phyloP scores from a whole-genome alignment of 139 green algal genomes.

The Coccomyxa sp. region DNA sequence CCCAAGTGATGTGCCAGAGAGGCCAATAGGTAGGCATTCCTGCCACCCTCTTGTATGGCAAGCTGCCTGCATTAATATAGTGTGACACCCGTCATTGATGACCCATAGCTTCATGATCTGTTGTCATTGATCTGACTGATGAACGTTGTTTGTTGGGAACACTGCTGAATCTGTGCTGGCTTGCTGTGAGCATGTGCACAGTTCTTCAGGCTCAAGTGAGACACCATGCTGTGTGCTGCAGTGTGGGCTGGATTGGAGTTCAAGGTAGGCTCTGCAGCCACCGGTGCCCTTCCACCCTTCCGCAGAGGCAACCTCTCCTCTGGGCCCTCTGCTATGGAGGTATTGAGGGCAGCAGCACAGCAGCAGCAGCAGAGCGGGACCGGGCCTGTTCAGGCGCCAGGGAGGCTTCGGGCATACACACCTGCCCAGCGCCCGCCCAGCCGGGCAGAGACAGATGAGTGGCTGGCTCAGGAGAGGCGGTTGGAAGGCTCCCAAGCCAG shows the following conservation, averaged over 20 bases:
- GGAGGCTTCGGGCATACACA: not conserved
- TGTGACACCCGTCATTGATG: not conserved
- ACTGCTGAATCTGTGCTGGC: too few species aligned
- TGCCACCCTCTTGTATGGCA: too few species aligned
- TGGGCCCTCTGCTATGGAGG: not conserved
- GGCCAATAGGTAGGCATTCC: slow-evolving; percentile 3
- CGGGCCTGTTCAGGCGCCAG: not conserved
- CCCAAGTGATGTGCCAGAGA: slow-evolving; percentile 37
- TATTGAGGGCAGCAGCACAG: too few species aligned
- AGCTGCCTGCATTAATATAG: too few species aligned
- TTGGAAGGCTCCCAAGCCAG: too few species aligned
- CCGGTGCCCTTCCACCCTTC: slow-evolving; percentile 29
- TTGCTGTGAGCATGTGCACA: too few species aligned
- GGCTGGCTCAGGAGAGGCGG: slow-evolving; percentile 28
- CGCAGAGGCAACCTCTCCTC: not conserved
- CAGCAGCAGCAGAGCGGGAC: not conserved
- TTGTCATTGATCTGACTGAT: not conserved
- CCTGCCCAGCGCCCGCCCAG: slow-evolving; percentile 24
- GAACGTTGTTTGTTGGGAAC: not conserved
- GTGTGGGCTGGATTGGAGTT: slow-evolving; percentile 56
- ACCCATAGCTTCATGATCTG: not conserved
- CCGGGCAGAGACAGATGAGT: slow-evolving; percentile 27
- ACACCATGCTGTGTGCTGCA: not conserved
- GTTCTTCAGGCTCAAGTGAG: too few species aligned
- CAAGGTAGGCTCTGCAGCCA: slow-evolving; percentile 27